Conservation (phyloP, 2,329 filamentous ascomycete species). For the Acephala macrosclerotiorum region DNA sequence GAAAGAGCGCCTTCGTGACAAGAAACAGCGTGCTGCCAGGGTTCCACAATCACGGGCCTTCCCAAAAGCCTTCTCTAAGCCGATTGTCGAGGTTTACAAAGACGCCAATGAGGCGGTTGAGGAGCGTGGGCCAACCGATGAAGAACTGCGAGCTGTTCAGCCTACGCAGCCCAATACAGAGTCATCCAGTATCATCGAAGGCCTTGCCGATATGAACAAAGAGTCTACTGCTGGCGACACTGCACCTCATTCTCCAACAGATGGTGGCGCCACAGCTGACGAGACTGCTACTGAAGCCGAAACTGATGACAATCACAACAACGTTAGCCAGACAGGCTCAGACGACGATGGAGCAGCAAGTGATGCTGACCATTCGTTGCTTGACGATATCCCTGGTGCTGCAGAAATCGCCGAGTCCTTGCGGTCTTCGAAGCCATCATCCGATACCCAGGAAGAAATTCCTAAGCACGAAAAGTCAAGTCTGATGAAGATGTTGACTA, state of each 20-base stretch:
- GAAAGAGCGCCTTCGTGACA: conserved; percentile 87
- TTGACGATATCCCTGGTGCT: conserved; percentile 71
- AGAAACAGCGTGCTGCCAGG: conserved; percentile 80
- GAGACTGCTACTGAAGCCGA: conserved; percentile 48
- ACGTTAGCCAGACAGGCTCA: conserved; percentile 65
- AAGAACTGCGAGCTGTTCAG: conserved; percentile 56
- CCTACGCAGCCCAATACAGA: conserved; percentile 45
- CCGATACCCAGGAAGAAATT: conserved; percentile 73
- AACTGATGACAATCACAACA: conserved; percentile 52
- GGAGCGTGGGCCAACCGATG: conserved; percentile 73
- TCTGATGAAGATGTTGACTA: conserved; percentile 92
- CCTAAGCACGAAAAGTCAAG: conserved; percentile 94
- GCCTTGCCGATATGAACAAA: conserved; percentile 40
- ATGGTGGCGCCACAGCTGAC: conserved; percentile 38
- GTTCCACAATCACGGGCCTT: conserved; percentile 80
- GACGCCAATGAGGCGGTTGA: conserved; percentile 93
- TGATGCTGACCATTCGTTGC: conserved; percentile 73
- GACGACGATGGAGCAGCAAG: conserved; percentile 74
- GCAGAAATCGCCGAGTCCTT: conserved; percentile 69
- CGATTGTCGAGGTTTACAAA: conserved; percentile 94
- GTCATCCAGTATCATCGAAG: conserved; percentile 41
- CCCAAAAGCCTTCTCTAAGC: conserved; percentile 90
- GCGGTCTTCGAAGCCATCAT: conserved; percentile 58
- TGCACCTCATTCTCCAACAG: conserved; percentile 40
- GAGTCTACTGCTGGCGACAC: conserved; percentile 27